Percentiles rank a stretch among this genome's conserved stretches.
phyloP scores from a whole-genome alignment of 805 yeast genomes.

The Zygosaccharomyces bisporus region DNA sequence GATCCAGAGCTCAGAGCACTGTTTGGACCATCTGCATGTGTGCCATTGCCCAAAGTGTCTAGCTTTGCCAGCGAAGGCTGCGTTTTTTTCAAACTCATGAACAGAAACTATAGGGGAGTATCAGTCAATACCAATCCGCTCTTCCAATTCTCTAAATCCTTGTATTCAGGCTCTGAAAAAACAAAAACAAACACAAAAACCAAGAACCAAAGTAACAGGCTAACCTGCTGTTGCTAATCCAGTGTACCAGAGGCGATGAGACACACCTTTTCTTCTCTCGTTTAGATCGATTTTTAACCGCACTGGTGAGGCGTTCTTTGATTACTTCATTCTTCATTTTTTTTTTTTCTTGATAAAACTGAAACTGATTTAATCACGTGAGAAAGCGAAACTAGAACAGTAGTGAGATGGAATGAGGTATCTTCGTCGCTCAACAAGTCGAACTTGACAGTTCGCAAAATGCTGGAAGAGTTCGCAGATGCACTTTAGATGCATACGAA shows the following conservation, averaged over 20 bases:
- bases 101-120: background rate
- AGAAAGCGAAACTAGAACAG: background rate
- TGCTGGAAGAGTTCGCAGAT: too few relatives aligned
- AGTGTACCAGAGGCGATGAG: background rate
- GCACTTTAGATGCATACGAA: too few relatives aligned
- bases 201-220: background rate
- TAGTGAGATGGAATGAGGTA: background rate
- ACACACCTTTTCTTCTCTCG: background rate
- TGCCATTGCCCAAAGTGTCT: slow-evolving; percentile 16
- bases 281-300: background rate
- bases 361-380: background rate
- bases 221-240: background rate
- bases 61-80: slow-evolving; percentile 16
- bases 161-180: background rate
- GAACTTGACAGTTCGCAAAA: too few relatives aligned
- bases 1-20: slow-evolving; percentile 11
- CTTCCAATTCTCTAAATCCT: background rate
- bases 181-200: background rate
- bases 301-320: slow-evolving; percentile 4
- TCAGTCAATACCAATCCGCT: slow-evolving; percentile 2
- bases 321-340: slow-evolving; percentile 1
- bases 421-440: too few relatives aligned
- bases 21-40: slow-evolving; percentile 10
- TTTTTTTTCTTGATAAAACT: background rate
- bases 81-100: slow-evolving; percentile 3